A percentile compares a stretch with the other conserved stretches of the same genome.
Conservation (phyloP, 2,329 filamentous ascomycete species). For the Botrytis squamosa region DNA sequence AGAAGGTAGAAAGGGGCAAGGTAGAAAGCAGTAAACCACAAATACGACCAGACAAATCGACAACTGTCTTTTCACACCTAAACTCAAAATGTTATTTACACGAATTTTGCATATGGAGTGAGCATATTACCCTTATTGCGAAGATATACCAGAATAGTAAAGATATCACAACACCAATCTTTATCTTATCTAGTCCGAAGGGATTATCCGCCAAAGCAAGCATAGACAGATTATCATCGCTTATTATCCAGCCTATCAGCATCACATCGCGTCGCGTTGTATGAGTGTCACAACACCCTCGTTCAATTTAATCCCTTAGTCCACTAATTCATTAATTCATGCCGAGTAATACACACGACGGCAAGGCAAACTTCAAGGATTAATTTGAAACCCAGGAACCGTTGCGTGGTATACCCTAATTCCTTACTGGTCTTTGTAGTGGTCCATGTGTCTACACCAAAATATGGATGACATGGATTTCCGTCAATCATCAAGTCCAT, state of each 20-base stretch:
- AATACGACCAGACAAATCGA: not conserved
- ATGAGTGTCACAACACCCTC: not conserved
- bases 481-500: constrained; percentile 7
- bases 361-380: constrained; percentile 6
- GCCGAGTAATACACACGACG: constrained; percentile 4
- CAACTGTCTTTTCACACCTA: not conserved
- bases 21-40: not conserved
- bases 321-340: not conserved
- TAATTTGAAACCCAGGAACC: constrained; percentile 10
- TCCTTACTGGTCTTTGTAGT: not conserved
- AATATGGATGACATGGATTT: constrained; percentile 4
- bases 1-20: not conserved
- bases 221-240: not conserved
- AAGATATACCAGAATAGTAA: not conserved
- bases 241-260: not conserved
- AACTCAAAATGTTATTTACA: not conserved
- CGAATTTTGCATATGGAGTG: not conserved
- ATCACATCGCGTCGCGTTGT: not conserved
- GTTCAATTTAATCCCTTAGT: not conserved
- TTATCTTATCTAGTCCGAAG: not conserved
- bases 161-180: not conserved
- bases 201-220: not conserved
- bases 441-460: constrained; percentile 1
- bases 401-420: constrained; percentile 5
- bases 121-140: not conserved